Conservation (phyloP, 768 basidiomycete genomes). For the Termitomyces bulborhizus region DNA sequence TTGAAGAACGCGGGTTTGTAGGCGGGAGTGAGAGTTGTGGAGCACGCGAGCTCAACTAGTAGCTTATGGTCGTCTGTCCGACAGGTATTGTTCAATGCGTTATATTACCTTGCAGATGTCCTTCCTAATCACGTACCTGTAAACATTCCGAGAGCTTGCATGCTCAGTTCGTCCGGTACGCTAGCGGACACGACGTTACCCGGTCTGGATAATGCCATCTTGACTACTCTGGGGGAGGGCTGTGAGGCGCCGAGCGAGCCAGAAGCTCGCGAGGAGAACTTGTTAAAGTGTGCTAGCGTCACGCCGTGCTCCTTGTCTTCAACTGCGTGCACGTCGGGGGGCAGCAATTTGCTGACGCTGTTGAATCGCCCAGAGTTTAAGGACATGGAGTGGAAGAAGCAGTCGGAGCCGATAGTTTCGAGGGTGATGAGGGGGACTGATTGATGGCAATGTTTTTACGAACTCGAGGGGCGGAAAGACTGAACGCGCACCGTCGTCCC, state of each 20-base stretch:
- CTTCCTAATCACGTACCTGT: conserved; percentile 39
- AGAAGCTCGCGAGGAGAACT: conserved; percentile 58
- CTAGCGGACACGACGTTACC: conserved; percentile 55
- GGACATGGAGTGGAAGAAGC: conserved; percentile 67
- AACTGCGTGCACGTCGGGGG: conserved; percentile 35
- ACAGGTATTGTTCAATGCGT: background rate
- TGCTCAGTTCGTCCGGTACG: conserved; percentile 63
- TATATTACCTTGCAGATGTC: background rate
- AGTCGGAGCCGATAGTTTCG: conserved; percentile 69
- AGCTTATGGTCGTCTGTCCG: conserved; percentile 66
- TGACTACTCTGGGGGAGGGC: conserved; percentile 55
- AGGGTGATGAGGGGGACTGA: conserved; percentile 59
- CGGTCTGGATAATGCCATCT: conserved; percentile 54
- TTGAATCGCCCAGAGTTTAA: conserved; percentile 41
- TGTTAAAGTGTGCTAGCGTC: conserved; percentile 48
- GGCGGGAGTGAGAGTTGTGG: conserved; percentile 61
- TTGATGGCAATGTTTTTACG: background rate
- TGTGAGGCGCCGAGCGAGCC: conserved; percentile 67
- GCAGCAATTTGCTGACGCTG: conserved; percentile 24
- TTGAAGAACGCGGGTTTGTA: conserved; percentile 55
- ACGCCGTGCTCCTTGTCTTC: conserved; percentile 39
- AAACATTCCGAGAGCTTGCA: conserved; percentile 52
- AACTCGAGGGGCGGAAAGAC: too few relatives aligned
- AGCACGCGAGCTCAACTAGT: conserved; percentile 69
- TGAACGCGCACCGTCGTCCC: conserved; percentile 58